Evolutionary conservation across 2,329 filamentous ascomycete species (phyloP).

Genomic region (Emmonsia crescens): DNA sequence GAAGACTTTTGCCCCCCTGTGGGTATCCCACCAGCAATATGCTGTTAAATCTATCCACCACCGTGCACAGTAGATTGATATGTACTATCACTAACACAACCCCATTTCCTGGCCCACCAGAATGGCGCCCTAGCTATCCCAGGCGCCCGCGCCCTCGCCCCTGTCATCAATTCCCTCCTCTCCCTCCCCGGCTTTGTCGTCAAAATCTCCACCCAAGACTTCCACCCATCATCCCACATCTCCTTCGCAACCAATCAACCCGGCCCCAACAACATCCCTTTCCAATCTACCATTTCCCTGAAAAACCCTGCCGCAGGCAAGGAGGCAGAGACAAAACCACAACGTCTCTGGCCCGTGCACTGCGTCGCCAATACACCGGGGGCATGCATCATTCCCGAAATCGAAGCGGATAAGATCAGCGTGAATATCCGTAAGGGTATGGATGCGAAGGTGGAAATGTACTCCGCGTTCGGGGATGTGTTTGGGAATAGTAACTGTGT

Average conservation of each 20-base stretch:
- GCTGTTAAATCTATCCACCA: background rate
- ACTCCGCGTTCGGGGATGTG: slow-evolving; percentile 78
- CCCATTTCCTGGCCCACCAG: slow-evolving; percentile 34
- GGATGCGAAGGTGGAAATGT: slow-evolving; percentile 73
- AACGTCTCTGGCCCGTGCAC: slow-evolving; percentile 79
- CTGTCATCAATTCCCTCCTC: slow-evolving; percentile 65
- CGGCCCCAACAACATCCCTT: slow-evolving; percentile 53
- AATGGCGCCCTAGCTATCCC: slow-evolving; percentile 76
- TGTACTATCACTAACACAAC: background rate
- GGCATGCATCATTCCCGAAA: slow-evolving; percentile 60
- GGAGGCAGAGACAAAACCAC: slow-evolving; percentile 50
- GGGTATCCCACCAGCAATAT: slow-evolving; percentile 26
- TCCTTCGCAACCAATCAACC: slow-evolving; percentile 78
- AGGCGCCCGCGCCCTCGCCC: slow-evolving; percentile 58
- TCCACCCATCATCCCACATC: slow-evolving; percentile 70
- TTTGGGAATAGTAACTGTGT: slow-evolving; percentile 44
- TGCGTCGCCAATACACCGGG: slow-evolving; percentile 69
- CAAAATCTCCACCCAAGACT: slow-evolving; percentile 84
- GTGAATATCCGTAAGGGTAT: slow-evolving; percentile 66
- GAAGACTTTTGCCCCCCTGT: slow-evolving; percentile 92
- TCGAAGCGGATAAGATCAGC: slow-evolving; percentile 52
- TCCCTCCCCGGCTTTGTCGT: slow-evolving; percentile 53
- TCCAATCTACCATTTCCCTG: slow-evolving; percentile 54
- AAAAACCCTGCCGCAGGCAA: slow-evolving; percentile 38
- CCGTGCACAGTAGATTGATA: background rate